Percentiles rank a stretch among this genome's conserved stretches.
Evolutionary conservation across 192 early-diverging fungal genomes (phyloP).

Genomic region (Coemansia sp.): DNA sequence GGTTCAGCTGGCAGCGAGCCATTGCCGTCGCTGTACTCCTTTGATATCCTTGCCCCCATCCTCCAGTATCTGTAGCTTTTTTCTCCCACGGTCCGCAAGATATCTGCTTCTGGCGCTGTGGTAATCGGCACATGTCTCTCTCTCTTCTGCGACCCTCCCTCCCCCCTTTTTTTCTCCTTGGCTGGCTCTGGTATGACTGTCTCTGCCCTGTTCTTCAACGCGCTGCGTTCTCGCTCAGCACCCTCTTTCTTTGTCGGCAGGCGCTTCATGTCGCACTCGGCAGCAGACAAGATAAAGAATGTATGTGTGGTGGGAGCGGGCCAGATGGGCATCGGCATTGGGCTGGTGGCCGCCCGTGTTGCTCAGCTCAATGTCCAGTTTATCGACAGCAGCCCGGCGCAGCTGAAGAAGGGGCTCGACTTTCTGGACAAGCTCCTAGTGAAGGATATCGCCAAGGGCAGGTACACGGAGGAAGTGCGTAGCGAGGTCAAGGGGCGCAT

Average conservation of each 20-base stretch:
- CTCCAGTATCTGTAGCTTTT: conserved; percentile 1
- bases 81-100: not conserved
- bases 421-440: conserved; percentile 76
- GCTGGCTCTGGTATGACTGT: not conserved
- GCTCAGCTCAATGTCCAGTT: conserved; percentile 74
- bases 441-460: conserved; percentile 88
- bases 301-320: conserved; percentile 90
- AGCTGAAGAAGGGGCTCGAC: conserved; percentile 73
- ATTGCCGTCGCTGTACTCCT: conserved; percentile 19
- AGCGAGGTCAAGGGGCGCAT: conserved; percentile 58
- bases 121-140: no score
- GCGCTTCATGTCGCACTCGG: conserved; percentile 27
- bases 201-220: not conserved
- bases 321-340: conserved; percentile 94
- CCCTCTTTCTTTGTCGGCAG: not conserved
- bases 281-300: conserved; percentile 23
- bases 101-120: no score
- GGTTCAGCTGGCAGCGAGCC: conserved; percentile 1
- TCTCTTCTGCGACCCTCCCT: no score
- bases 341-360: conserved; percentile 77
- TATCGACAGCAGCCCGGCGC: conserved; percentile 69
- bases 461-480: conserved; percentile 72
- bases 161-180: not conserved
- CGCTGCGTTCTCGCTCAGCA: not conserved
- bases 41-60: conserved; percentile 11